Conservation (phyloP, 1,284 basidiomycete species). For the Amylostereum chailletii region DNA sequence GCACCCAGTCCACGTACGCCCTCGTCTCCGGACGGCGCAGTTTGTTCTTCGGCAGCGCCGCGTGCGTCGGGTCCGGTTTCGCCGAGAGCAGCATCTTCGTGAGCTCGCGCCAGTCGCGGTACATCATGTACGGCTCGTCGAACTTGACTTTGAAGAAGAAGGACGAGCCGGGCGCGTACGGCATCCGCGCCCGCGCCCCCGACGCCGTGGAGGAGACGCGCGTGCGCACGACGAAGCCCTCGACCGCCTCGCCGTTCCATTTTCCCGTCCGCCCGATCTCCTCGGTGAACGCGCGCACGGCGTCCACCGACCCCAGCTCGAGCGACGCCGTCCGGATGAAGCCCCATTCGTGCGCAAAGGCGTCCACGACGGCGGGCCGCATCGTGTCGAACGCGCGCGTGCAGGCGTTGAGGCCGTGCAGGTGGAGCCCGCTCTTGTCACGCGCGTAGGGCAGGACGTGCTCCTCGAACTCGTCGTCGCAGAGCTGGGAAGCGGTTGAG, state of each 20-base stretch:
- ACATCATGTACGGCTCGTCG: constrained; percentile 98
- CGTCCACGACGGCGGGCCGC: constrained; percentile 58
- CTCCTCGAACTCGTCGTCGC: constrained; percentile 97
- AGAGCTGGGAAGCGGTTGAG: constrained; percentile 51
- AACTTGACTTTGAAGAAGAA: constrained; percentile 99
- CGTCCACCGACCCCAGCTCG: constrained; percentile 50
- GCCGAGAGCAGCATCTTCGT: constrained; percentile 67
- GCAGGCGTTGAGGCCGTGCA: constrained; percentile 86
- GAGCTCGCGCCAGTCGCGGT: constrained; percentile 95
- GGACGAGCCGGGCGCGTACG: constrained; percentile 71
- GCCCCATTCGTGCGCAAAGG: constrained; percentile 86
- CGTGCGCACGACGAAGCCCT: constrained; percentile 94
- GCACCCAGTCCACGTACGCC: constrained; percentile 64
- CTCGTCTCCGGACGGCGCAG: constrained; percentile 60
- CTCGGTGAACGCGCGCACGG: constrained; percentile 70
- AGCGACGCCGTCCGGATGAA: constrained; percentile 78
- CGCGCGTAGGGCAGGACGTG: constrained; percentile 84
- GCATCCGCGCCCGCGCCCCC: constrained; percentile 26
- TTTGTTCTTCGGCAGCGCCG: constrained; percentile 48
- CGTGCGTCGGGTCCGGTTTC: constrained; percentile 21
- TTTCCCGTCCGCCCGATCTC: constrained; percentile 60
- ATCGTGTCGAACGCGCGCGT: constrained; percentile 70
- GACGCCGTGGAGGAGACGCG: constrained; percentile 40
- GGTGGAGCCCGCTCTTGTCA: constrained; percentile 84
- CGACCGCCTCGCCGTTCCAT: constrained; percentile 84